Evolutionary conservation across 208 protist species (phyloP), one percentile per base, ranked within the genome.

Genomic region (Crithidia acanthocephali): DNA sequence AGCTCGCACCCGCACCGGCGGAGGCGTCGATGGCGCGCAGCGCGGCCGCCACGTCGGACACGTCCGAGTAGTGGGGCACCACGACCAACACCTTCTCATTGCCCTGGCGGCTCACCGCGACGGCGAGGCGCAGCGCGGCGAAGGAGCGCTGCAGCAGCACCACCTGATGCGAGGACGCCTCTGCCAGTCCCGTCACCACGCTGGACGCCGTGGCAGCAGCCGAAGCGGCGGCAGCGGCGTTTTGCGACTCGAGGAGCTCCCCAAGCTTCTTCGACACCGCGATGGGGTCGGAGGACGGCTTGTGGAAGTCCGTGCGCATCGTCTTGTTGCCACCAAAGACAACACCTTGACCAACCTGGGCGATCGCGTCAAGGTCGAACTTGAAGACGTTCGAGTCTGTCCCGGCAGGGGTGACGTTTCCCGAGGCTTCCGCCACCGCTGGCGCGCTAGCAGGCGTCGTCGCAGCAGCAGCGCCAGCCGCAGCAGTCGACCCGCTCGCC

Each of bases 291-390:
- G 85, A 79, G 18, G 74, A 28, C 15, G 92, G 84, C 68, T 87
- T 84, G 64, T 76, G 76, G 23, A 71, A 80, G 35, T 82, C 88
- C 15, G 85, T 91, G 22, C 82, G 86, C 32, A 95, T 77, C n/a
- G 82, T 76, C 72, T 87, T 91, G 45, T 75, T 80, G 35, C 83
- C 87, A 4, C 92, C 88, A 47, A 97, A 85, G 37, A 97, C 83
- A 25, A 87, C 81, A 37, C 92, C 92, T 68, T 92, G 87, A 6
- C 88, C 84, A 28, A 97, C 82, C 33, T 94, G 83, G 64, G 93
- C 75, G 44, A 97, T 88, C 45, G 86, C 90, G 53, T 86, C 87
- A 32, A 91, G 42, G 76, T 97, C 90, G 66, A 97, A 93, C 83
- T 97, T 86, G 52, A 97, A 79, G 33, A 93, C 83, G 64, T 94